phyloP scores from a whole-genome alignment of 2,329 filamentous ascomycete genomes.

The Hymenotorrendiella dingleyae region DNA sequence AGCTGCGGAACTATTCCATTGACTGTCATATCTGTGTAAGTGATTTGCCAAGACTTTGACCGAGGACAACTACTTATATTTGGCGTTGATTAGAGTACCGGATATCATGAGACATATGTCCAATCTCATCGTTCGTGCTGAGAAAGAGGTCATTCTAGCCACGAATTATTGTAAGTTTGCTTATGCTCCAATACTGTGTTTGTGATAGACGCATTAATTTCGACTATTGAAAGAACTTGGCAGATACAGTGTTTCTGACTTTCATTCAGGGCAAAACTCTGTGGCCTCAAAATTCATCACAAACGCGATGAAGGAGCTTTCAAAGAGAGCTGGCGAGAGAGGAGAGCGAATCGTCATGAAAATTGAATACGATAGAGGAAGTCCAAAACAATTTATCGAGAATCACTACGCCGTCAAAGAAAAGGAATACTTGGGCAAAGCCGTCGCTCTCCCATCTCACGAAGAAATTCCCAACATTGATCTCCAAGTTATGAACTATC shows the following conservation, averaged over 20 bases:
- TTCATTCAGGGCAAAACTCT: conserved; percentile 55
- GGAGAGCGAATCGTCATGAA: conserved; percentile 59
- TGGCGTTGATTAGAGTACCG: conserved; percentile 41
- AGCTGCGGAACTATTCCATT: conserved; percentile 58
- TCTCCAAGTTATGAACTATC: conserved; percentile 67
- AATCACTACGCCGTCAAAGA: conserved; percentile 56
- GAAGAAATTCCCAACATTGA: conserved; percentile 67
- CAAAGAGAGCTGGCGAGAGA: conserved; percentile 53
- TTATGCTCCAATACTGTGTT: not conserved
- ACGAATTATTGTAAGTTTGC: conserved; percentile 52
- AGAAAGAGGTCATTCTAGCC: conserved; percentile 66
- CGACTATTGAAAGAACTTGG: not conserved
- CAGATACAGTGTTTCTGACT: not conserved
- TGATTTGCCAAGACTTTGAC: not conserved
- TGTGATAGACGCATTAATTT: too few species aligned
- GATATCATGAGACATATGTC: conserved; percentile 70
- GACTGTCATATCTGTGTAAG: conserved; percentile 56
- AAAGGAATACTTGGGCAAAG: conserved; percentile 50
- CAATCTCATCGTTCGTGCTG: conserved; percentile 67
- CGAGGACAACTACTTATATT: not conserved
- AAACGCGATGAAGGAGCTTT: conserved; percentile 63
- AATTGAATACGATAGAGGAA: conserved; percentile 69
- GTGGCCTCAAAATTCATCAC: conserved; percentile 62
- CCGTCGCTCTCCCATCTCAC: conserved; percentile 54
- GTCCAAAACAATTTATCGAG: conserved; percentile 56